Base-by-base conservation (phyloP, 2,329 filamentous ascomycete species). In the Hypomyces perniciosus region DNA sequence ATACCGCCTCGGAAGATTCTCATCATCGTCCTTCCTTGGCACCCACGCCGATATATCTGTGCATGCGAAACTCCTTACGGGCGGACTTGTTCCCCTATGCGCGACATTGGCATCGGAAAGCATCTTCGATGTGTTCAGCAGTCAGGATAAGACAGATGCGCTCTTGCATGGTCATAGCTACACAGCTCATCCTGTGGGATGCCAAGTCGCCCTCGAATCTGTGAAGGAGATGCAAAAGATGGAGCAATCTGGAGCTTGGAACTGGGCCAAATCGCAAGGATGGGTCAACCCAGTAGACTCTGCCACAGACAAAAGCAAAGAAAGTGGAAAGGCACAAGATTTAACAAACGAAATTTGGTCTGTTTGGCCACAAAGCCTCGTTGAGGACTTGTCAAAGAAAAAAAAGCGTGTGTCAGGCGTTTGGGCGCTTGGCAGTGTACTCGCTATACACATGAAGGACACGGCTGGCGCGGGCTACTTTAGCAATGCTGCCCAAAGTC, bases 91-190 rank as follows among this genome's bases (percentile, higher is more conserved):
- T 0, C 90, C 89, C 0, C 78, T 95, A 0, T 89, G 85, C 60
- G 79, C 84, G 1, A 95, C 90, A 0, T 70, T 88, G 4, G 87
- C 89, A 0, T 90, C 85, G 34, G 75, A 90, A 52, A 77, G 75
- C 52, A 84, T 95, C 42, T 93, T 90, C 65, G 62, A 80, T 1
- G 80, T 81, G 0, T 95, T 95, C 62, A 71, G 80, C 9, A 84
- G 84, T 47, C 73, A 79, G 1, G 83, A 89, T 44, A 95, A 93
- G 69, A 82, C 80, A 1, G 87, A 92, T 57, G 89, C 89, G 0
- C 68, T 95, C 5, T 72, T 95, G 4, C 90, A 95, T 59, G 89
- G 89, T 0, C 89, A 95, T 64, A 92, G 87, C 65, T 95, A 95
- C 68, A 95, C 89, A 0, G 89, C 89, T 0, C 88, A 95, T 65